Base-by-base conservation (phyloP, 768 basidiomycete genomes). In the Pleurotus salmoneostramineus region DNA sequence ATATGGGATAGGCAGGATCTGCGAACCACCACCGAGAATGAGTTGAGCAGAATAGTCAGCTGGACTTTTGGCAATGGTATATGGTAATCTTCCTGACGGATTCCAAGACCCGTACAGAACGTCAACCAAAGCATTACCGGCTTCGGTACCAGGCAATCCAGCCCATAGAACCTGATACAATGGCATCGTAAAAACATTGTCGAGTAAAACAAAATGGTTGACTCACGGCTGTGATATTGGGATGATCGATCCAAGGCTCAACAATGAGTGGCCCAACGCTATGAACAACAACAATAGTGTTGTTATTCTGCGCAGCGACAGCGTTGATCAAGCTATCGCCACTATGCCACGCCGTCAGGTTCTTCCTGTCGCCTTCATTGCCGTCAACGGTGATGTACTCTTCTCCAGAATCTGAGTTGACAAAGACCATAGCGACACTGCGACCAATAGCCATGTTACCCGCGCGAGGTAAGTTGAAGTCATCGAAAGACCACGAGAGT, bases 351-450 rank as follows among this genome's bases (percentile, higher is more conserved):
- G 88, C 81, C 0, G 88, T 89, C 36, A 91, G 69, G 69, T 91
- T 91, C 50, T 56, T 82, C 81, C 87, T 73, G 66, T 93, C 91
- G 33, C 90, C 90, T 59, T 79, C 77, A 64, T 91, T 93, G 4
- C 87, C 89, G 62, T 90, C 89, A 10, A 91, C 87, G 14, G 83
- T 85, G 63, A 92, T 87, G 65, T 91, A 91, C 12, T 74, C 83
- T 72, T 95, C 94, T 21, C 94, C 94, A 5, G 91, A 93, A 67
- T 95, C 88, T 0, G 89, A 79, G 61, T 86, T 84, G 62, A 93
- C 77, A 69, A 94, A 93, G 7, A 95, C 92, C 43, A 95, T 76
- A 1, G 87, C 87, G 5, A 85, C 86, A 21, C 84, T 83, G 59
- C 80, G 77, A 34, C 66, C 71, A 1, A 72, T 70, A 0, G 78